Evolutionary conservation across 305 asterid genomes (phyloP).

Genomic region (Fraxinus ornus): DNA sequence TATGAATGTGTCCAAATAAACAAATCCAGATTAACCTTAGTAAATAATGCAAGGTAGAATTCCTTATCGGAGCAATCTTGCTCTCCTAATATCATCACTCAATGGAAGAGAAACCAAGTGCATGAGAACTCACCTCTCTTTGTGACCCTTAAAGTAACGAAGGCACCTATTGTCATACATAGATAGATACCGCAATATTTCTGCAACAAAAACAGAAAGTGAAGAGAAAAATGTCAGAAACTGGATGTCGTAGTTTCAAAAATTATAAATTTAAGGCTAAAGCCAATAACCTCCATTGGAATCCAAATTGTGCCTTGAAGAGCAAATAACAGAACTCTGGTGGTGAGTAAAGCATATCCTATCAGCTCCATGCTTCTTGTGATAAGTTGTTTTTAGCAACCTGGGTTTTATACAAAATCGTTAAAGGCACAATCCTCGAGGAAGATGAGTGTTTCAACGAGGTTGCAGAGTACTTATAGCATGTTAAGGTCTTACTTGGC

Average conservation of each 20-base stretch:
- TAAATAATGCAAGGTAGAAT: neutral
- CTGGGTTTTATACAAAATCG: constrained; percentile 39
- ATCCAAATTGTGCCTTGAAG: constrained; percentile 68
- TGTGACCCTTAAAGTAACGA: constrained; percentile 95
- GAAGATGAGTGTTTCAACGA: neutral
- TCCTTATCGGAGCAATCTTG: neutral
- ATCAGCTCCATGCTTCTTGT: constrained; percentile 91
- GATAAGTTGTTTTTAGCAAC: constrained; percentile 80
- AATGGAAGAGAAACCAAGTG: neutral
- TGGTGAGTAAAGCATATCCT: constrained; percentile 89
- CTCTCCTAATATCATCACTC: neutral
- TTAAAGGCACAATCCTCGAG: constrained; percentile 8
- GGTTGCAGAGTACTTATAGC: neutral
- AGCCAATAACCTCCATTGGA: constrained; percentile 56
- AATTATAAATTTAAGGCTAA: constrained; percentile 16
- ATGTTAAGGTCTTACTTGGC: constrained; percentile 59
- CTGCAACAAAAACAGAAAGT: constrained; percentile 40
- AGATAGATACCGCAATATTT: constrained; percentile 76
- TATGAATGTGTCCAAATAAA: neutral
- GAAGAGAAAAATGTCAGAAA: constrained; percentile 25
- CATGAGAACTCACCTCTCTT: constrained; percentile 55
- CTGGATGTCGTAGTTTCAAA: constrained; percentile 9
- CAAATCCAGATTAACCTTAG: neutral
- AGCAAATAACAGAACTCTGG: constrained; percentile 80
- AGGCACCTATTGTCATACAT: constrained; percentile 92